Percentiles rank a stretch among this genome's conserved stretches.
phyloP scores from a whole-genome alignment of 805 yeast genomes.

The Wickerhamomyces queroliae region DNA sequence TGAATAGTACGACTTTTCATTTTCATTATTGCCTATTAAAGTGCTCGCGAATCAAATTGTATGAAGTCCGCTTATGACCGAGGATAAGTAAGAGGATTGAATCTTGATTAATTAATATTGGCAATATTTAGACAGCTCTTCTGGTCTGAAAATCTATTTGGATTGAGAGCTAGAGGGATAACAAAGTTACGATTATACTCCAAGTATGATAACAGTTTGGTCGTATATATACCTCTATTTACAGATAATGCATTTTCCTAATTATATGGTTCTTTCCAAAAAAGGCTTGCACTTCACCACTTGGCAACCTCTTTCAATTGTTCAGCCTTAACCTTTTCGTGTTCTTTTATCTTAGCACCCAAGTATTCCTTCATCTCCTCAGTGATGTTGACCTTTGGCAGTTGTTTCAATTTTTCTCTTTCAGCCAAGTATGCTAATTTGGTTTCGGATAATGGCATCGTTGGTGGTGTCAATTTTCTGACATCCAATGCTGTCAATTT shows the following conservation, averaged over 20 bases:
- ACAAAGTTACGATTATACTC: too few species aligned
- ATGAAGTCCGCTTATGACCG: too few species aligned
- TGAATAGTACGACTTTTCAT: too few species aligned
- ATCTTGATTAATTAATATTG: too few species aligned
- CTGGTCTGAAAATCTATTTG: too few species aligned
- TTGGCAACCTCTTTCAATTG: conserved; percentile 5
- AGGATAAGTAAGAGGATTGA: too few species aligned
- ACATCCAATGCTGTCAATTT: conserved; percentile 58
- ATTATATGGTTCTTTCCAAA: too few species aligned
- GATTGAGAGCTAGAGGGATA: too few species aligned
- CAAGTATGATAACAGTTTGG: too few species aligned
- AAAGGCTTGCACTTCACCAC: neutral
- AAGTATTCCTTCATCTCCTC: conserved; percentile 51
- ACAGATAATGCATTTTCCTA: neutral
- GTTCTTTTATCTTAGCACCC: conserved; percentile 36
- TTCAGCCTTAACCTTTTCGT: conserved; percentile 15
- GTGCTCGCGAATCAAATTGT: too few species aligned
- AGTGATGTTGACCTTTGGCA: conserved; percentile 33
- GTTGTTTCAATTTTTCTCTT: conserved; percentile 37
- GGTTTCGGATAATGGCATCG: conserved; percentile 67
- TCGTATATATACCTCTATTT: neutral
- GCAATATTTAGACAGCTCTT: too few species aligned
- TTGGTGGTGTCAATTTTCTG: conserved; percentile 56
- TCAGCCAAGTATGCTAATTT: conserved; percentile 60
- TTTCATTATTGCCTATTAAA: too few species aligned